phyloP scores from a whole-genome alignment of 306 rosid genomes.

The Crotalaria pallida region DNA sequence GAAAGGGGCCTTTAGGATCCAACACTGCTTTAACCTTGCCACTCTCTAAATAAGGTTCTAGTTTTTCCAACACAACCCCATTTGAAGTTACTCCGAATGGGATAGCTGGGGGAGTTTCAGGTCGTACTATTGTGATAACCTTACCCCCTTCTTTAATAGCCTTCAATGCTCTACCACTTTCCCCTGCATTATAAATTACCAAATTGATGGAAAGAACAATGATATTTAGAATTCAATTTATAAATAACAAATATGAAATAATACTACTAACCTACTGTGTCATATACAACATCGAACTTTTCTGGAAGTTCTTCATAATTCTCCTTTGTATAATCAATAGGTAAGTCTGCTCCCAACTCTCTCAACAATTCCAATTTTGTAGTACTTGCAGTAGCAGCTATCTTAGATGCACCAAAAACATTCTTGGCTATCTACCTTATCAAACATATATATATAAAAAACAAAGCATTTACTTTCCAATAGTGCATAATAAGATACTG shows the following conservation, averaged over 20 bases:
- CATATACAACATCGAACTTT: constrained; percentile 57
- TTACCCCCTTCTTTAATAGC: constrained; percentile 54
- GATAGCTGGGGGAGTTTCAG: constrained; percentile 21
- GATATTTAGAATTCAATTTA: too few species aligned
- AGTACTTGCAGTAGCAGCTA: constrained; percentile 61
- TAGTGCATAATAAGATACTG: neutral
- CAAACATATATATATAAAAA: neutral
- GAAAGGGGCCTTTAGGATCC: constrained; percentile 52
- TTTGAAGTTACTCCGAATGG: constrained; percentile 22
- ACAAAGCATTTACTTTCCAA: neutral
- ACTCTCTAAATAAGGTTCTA: constrained; percentile 43
- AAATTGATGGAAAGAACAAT: too few species aligned
- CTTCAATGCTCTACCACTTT: constrained; percentile 38
- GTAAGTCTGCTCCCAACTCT: constrained; percentile 54
- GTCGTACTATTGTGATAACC: constrained; percentile 30
- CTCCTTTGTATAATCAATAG: constrained; percentile 53
- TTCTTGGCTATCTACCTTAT: constrained; percentile 54
- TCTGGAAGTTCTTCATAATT: constrained; percentile 43
- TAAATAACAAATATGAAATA: neutral
- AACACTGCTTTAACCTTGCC: constrained; percentile 60
- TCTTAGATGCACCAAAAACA: constrained; percentile 51
- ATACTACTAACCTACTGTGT: constrained; percentile 53
- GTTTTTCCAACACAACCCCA: constrained; percentile 42
- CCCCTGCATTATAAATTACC: constrained; percentile 19
- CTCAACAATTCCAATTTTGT: constrained; percentile 41